These are phyloP conservation scores for Lecanicillium sp. DNA, from an alignment of 2,329 filamentous ascomycete species.

Conservation along the genomic window DNA sequence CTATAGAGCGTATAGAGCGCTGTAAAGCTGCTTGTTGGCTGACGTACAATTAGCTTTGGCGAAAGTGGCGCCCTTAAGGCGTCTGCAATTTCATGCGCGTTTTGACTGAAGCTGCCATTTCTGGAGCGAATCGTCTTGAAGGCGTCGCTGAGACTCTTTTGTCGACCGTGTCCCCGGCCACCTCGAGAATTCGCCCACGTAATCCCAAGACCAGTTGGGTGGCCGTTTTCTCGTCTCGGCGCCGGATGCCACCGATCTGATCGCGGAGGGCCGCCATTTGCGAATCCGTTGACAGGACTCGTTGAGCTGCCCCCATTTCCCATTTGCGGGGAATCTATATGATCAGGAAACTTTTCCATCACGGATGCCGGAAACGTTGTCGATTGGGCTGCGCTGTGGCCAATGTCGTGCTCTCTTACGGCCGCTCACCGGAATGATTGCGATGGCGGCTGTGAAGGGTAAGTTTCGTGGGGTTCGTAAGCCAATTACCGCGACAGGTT, in stretches of 20 bases:
- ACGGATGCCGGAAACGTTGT: not conserved
- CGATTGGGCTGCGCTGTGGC: not conserved
- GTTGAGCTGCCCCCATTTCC: slow-evolving; percentile 18
- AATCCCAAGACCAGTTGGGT: slow-evolving; percentile 16
- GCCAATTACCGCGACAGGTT: no score
- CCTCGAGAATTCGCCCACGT: slow-evolving; percentile 6
- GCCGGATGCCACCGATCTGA: slow-evolving; percentile 20
- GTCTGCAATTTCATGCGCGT: slow-evolving; percentile 87
- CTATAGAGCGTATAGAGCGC: no score
- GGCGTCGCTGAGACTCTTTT: slow-evolving; percentile 87
- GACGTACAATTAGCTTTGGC: slow-evolving; percentile 70
- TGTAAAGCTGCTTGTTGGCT: no score
- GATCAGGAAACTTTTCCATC: slow-evolving; percentile 53
- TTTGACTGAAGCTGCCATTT: slow-evolving; percentile 81
- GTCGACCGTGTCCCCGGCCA: slow-evolving; percentile 52
- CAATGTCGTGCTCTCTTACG: not conserved
- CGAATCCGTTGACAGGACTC: slow-evolving; percentile 18
- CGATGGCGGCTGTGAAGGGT: not conserved
- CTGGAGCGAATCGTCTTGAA: slow-evolving; percentile 72
- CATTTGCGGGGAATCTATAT: slow-evolving; percentile 33
- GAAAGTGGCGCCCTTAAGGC: slow-evolving; percentile 86
- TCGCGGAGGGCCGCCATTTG: slow-evolving; percentile 19
- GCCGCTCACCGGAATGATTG: not conserved
- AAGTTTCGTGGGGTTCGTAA: no score
- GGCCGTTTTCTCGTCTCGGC: slow-evolving; percentile 16